A percentile compares a stretch with the other conserved stretches of the same genome.
phyloP scores from a whole-genome alignment of 371 early-diverging fungal species.

The Mucor irregularis region DNA sequence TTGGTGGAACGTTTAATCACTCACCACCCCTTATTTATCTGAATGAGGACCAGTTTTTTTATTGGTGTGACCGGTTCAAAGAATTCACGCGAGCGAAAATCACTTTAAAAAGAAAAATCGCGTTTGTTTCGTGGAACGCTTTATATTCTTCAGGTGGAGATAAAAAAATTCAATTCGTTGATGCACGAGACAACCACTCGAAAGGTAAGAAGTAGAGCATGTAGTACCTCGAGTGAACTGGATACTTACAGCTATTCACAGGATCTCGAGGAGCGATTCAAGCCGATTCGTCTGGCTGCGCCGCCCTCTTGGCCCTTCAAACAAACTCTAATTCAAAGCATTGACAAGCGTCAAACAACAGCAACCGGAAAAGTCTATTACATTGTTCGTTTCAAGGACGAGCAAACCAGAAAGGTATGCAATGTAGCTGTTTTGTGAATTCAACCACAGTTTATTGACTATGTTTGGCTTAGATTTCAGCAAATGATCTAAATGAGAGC shows the following conservation, averaged over 20 bases:
- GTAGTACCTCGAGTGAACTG: too few species aligned
- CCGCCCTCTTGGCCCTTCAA: not conserved
- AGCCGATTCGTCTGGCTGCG: not conserved
- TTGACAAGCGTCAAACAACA: not conserved
- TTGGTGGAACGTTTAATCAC: conserved; percentile 13
- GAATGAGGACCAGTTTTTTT: too few species aligned
- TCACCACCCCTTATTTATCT: not conserved
- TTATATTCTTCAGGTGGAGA: not conserved
- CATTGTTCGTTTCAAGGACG: conserved; percentile 7
- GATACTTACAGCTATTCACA: not conserved
- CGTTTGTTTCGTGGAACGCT: not conserved
- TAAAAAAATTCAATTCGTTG: not conserved
- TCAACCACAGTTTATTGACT: too few species aligned
- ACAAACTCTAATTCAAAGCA: not conserved
- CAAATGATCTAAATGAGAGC: not conserved
- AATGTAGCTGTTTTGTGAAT: not conserved
- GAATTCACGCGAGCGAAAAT: not conserved
- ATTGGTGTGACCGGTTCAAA: not conserved
- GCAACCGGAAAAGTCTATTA: conserved; percentile 3
- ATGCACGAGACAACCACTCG: not conserved
- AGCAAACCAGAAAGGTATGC: conserved; percentile 8
- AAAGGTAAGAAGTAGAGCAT: not conserved
- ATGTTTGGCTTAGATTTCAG: conserved; percentile 11
- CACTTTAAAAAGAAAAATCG: not conserved
- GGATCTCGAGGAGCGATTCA: not conserved